Evolutionary conservation across 345 rosid genomes (phyloP), one percentile per base, ranked within the genome.

Genomic region (Draba incana): DNA sequence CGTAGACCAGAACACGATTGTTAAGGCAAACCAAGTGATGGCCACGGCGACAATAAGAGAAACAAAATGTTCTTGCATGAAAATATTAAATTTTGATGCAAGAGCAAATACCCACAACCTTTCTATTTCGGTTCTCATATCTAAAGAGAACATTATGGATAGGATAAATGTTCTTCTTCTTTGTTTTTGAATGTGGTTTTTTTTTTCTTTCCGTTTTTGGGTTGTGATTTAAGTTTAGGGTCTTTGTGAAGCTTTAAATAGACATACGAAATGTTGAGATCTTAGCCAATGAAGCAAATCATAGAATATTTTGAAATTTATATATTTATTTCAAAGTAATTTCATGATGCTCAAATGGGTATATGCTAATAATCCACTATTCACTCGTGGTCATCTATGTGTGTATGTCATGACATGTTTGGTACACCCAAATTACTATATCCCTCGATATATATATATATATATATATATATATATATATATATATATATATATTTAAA

Each of bases 21-120:
- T 52, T 47, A 81, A 65, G 63, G 59, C 69, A 15, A 81, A 57
- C 85, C 86, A 86, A 30, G 68, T 66, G 4, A 84, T 51, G 61
- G 31, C 61, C 12, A 83, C 24, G 66, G 83, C 42, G 30, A 84
- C 24, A 42, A 88, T 25, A 2, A 84, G 71, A 13, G 81, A 80
- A 50, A 81, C 78, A 57, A 81, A 43, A 47, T 77, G 82, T 62
- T 78, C 78, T 57, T 61, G 82, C 54, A 62, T 68, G 54, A 28
- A 62, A 16, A 62, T 0, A 66, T 73, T 62, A 74, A 81, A 81
- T 79, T 79, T 86, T 53, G 92, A 81, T 10, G 83, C 80, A 62
- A 88, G 80, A 59, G 85, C 86, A 63, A 84, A 63, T 5, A 84
- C 62, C 86, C 88, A 84, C 23, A 80, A 63, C 31, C 42, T 71